Evolutionary conservation across 2,329 filamentous ascomycete genomes (phyloP).

Genomic region (Sarocladium brachiariae): DNA sequence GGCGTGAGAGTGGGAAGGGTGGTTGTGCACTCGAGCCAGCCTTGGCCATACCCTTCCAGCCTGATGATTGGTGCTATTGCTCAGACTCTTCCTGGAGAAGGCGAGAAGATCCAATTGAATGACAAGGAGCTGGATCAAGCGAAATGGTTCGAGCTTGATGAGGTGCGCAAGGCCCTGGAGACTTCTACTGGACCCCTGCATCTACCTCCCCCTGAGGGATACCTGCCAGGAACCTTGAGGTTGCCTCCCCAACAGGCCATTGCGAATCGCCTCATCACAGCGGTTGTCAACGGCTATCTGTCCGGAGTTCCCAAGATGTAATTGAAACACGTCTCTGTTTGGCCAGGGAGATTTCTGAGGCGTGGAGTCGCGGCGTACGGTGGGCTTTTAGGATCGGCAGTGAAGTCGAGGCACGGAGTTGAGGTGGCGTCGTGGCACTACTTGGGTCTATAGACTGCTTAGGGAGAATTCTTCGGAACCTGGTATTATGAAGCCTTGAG

Average conservation of each 20-base stretch:
- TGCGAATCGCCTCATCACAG: slow-evolving; percentile 78
- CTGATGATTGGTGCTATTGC: slow-evolving; percentile 85
- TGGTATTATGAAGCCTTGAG: not conserved
- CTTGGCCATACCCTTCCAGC: slow-evolving; percentile 81
- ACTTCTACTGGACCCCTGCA: slow-evolving; percentile 60
- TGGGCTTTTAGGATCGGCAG: too few species aligned
- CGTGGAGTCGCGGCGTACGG: too few species aligned
- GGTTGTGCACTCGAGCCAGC: slow-evolving; percentile 75
- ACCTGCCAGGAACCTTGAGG: slow-evolving; percentile 69
- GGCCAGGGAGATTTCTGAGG: too few species aligned
- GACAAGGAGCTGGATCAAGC: slow-evolving; percentile 89
- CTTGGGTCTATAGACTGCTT: not conserved
- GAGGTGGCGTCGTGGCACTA: not conserved
- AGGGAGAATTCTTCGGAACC: not conserved
- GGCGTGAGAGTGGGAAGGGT: slow-evolving; percentile 72
- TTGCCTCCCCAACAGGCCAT: slow-evolving; percentile 85
- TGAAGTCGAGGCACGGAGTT: not conserved
- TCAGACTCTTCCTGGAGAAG: slow-evolving; percentile 64
- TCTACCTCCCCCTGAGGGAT: slow-evolving; percentile 55
- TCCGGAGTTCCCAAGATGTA: slow-evolving; percentile 47
- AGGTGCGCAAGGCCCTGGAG: slow-evolving; percentile 67
- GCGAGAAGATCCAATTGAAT: slow-evolving; percentile 77
- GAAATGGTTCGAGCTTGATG: slow-evolving; percentile 78
- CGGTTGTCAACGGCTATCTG: slow-evolving; percentile 71
- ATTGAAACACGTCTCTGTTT: not conserved